Evolutionary conservation across 2,329 filamentous ascomycete genomes (phyloP), one percentile per base, ranked within the genome.

Genomic region (Colletotrichum sp.): DNA sequence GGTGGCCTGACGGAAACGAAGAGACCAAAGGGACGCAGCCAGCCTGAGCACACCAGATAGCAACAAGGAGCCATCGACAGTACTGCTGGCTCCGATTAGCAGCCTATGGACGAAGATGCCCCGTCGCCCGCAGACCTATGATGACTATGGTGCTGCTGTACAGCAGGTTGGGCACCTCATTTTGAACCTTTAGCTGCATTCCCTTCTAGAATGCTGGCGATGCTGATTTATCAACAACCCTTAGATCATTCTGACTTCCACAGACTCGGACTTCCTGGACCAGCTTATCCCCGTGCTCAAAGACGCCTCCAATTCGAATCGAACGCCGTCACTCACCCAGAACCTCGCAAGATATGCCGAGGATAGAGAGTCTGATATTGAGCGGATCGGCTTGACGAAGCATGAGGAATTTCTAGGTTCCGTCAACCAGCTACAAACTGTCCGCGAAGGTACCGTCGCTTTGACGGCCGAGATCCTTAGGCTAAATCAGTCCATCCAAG

Each of bases 341-440:
- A 94, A 94, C 76, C 89, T 98, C 72, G 92, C 93, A 61, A 92
- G 93, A 79, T 98, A 98, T 84, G 95, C 96, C 39, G 93, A 94
- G 79, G 95, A 97, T 63, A 93, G 96, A 76, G 97, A 99, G 84
- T 86, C 91, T 16, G 96, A 99, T 80, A 99, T 99, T 78, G 97
- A 99, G 86, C 92, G 92, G 26, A 98, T 99, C 80, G 98, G 97
- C 80, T 93, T 98, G 81, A 96, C 95, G 13, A 98, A 98, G 81
- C 97, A 99, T 82, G 96, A 99, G 82, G 97, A 98, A 81, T 99
- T 99, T 82, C 93, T 99, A 39, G 92, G 92, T 78, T 98, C 96
- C 0, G 96, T 99, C 79, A 98, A 97, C 81, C 95, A 98, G 82
- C 91, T 99, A n/a, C 94, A 99, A 80, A 92, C 92, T 75, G 96